Percentiles rank a stretch among this genome's conserved stretches.
Conservation (phyloP, 345 rosid genomes). For the Firmiana major region DNA sequence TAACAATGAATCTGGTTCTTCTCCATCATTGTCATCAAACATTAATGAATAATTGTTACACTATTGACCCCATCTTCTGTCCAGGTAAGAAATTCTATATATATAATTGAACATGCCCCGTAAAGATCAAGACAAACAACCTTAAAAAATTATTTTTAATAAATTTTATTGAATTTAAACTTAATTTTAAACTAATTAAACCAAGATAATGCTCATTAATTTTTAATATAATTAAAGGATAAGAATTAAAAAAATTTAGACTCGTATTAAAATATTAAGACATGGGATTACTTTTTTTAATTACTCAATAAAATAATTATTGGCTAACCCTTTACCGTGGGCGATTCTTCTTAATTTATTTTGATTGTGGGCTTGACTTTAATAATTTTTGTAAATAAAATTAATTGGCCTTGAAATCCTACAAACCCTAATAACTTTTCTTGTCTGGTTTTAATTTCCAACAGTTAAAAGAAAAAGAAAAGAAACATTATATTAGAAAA, state of each 20-base stretch:
- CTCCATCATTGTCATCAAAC: background rate
- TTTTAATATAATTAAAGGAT: too few species aligned
- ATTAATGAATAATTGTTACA: background rate
- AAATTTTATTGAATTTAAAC: too few species aligned
- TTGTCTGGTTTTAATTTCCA: background rate
- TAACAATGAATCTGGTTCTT: background rate
- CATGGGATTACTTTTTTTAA: too few species aligned
- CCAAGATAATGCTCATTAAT: too few species aligned
- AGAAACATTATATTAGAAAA: background rate
- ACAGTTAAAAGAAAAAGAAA: background rate
- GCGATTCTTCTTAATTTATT: background rate
- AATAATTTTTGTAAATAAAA: background rate
- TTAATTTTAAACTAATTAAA: too few species aligned
- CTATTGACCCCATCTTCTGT: background rate
- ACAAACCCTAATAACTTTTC: background rate
- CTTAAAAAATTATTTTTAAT: too few species aligned
- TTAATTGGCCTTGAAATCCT: background rate
- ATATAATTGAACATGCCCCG: background rate
- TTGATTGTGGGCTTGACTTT: conserved; percentile 1
- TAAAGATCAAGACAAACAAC: background rate
- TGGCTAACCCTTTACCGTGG: background rate
- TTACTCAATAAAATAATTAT: too few species aligned
- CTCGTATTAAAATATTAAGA: too few species aligned
- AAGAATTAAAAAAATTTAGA: too few species aligned
- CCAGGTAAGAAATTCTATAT: background rate